phyloP scores from a whole-genome alignment of 2,329 filamentous ascomycete species.

The Metarhizium humberi region DNA sequence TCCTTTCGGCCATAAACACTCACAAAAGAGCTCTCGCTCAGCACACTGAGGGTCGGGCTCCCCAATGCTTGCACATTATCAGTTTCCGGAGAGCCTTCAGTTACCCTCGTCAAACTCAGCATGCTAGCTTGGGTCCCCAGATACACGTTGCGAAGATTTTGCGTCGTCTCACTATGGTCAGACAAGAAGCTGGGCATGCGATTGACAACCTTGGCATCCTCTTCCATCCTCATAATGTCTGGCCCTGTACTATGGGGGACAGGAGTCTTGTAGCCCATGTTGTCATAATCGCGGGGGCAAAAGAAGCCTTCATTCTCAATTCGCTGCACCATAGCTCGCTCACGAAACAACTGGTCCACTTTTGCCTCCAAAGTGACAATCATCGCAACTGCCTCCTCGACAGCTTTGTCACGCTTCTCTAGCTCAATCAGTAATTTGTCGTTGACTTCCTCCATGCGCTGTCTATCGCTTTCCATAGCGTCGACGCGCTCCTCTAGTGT shows the following conservation, averaged over 20 bases:
- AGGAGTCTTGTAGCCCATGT: conserved; percentile 17
- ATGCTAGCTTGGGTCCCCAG: conserved; percentile 39
- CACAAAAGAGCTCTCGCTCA: conserved; percentile 59
- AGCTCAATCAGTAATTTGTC: conserved; percentile 49
- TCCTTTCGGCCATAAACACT: conserved; percentile 48
- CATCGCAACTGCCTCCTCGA: conserved; percentile 61
- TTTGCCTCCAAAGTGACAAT: conserved; percentile 57
- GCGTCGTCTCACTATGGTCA: conserved; percentile 47
- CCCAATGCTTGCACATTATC: conserved; percentile 30
- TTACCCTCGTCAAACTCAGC: conserved; percentile 38
- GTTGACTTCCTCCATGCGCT: conserved; percentile 47
- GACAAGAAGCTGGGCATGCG: conserved; percentile 59
- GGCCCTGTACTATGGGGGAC: conserved; percentile 10
- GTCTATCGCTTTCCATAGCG: conserved; percentile 41
- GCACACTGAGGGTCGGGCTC: conserved; percentile 53
- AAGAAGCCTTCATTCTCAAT: conserved; percentile 35
- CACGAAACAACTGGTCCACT: conserved; percentile 42
- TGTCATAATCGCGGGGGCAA: conserved; percentile 20
- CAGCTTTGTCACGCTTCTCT: conserved; percentile 59
- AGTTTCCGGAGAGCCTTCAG: conserved; percentile 29
- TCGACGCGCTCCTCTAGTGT: conserved; percentile 50
- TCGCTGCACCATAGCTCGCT: conserved; percentile 43
- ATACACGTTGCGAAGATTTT: conserved; percentile 52
- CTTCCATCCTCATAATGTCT: conserved; percentile 13
- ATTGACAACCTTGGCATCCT: conserved; percentile 31